Conservation (phyloP, 192 early-diverging fungal species). For the Gamsiella multidivaricata region DNA sequence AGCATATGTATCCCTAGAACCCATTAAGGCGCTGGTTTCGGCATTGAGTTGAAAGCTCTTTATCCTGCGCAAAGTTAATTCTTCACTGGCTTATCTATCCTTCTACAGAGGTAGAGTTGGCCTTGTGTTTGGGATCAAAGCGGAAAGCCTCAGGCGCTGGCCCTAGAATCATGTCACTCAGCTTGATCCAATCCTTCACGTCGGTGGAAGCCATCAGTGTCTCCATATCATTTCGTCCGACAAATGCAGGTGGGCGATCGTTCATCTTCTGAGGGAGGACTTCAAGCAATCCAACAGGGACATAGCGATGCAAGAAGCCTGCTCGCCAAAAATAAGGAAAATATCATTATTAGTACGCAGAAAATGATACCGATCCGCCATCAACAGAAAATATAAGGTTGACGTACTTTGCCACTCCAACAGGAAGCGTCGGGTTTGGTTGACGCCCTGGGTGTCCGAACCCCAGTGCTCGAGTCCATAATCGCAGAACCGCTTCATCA, state of each 20-base stretch:
- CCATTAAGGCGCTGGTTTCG: too few relatives aligned
- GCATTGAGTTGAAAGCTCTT: too few relatives aligned
- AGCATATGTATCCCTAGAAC: too few relatives aligned
- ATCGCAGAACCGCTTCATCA: slow-evolving; percentile 81
- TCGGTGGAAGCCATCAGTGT: slow-evolving; percentile 90
- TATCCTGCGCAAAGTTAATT: too few relatives aligned
- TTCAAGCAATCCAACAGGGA: slow-evolving; percentile 94
- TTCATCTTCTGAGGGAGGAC: slow-evolving; percentile 93
- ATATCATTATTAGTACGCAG: slow-evolving; percentile 57
- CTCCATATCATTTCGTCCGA: slow-evolving; percentile 91
- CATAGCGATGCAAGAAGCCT: slow-evolving; percentile 71
- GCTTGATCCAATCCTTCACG: slow-evolving; percentile 90
- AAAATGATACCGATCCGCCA: background rate
- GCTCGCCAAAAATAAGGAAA: slow-evolving; percentile 40
- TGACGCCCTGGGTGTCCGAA: slow-evolving; percentile 87
- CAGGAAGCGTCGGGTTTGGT: slow-evolving; percentile 81
- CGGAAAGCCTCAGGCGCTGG: slow-evolving; percentile 86
- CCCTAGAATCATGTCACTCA: slow-evolving; percentile 92
- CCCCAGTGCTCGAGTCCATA: slow-evolving; percentile 98
- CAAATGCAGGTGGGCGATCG: slow-evolving; percentile 86
- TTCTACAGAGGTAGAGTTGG: slow-evolving; percentile 71
- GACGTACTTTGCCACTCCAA: slow-evolving; percentile 84
- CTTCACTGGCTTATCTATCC: slow-evolving; percentile 29
- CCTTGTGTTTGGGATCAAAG: slow-evolving; percentile 96
- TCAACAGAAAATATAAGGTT: background rate